These are phyloP conservation scores for Hawksworthiomyces lignivorus DNA, from an alignment of 2,329 filamentous ascomycete species.

Conservation along the genomic window DNA sequence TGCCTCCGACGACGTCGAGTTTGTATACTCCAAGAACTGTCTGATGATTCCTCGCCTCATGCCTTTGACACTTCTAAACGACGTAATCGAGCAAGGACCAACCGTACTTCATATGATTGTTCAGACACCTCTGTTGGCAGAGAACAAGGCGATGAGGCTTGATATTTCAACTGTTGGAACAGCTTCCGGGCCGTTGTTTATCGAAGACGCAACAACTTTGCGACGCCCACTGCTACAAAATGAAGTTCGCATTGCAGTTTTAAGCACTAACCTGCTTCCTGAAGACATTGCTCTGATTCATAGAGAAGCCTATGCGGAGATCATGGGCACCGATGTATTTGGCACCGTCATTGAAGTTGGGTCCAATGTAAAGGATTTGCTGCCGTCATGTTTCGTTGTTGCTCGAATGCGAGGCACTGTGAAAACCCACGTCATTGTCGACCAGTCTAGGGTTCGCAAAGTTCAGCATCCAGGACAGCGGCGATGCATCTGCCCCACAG, in stretches of 20 bases:
- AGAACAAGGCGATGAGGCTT: slow-evolving; percentile 12
- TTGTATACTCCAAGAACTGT: slow-evolving; percentile 12
- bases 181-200: slow-evolving; percentile 15
- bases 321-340: slow-evolving; percentile 28
- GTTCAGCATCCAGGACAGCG: slow-evolving; percentile 17
- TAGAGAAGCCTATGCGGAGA: not conserved
- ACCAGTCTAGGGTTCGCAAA: slow-evolving; percentile 27
- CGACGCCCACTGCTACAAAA: slow-evolving; percentile 17
- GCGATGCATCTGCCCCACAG: slow-evolving; percentile 26
- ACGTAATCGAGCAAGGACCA: slow-evolving; percentile 30
- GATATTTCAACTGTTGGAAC: slow-evolving; percentile 10
- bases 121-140: not conserved
- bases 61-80: slow-evolving; percentile 33
- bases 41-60: slow-evolving; percentile 34
- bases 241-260: slow-evolving; percentile 34
- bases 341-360: slow-evolving; percentile 31
- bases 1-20: slow-evolving; percentile 27
- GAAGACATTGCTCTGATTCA: slow-evolving; percentile 28
- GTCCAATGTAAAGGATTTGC: slow-evolving; percentile 22
- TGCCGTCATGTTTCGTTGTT: slow-evolving; percentile 33
- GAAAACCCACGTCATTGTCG: slow-evolving; percentile 25
- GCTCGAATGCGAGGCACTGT: slow-evolving; percentile 31
- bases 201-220: slow-evolving; percentile 7
- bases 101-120: not conserved
- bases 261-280: slow-evolving; percentile 26